A percentile compares a stretch with the other conserved stretches of the same genome.
Conservation (phyloP, 441 rosid genomes). For the Croton laevigatus region DNA sequence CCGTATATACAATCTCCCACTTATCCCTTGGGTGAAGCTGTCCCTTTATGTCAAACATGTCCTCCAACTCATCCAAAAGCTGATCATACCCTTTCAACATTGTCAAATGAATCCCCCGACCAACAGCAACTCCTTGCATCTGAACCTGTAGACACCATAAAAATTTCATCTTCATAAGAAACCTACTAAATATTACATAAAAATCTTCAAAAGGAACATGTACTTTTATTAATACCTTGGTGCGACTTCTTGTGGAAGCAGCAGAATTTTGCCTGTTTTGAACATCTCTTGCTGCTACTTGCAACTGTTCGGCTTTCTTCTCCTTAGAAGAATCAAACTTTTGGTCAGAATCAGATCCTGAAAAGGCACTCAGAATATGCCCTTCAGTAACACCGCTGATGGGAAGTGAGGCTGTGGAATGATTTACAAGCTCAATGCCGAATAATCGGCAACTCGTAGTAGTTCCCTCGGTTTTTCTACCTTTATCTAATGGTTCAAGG, state of each 20-base stretch:
- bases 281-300: conserved; percentile 52
- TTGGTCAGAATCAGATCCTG: conserved; percentile 45
- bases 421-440: conserved; percentile 68
- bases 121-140: conserved; percentile 93
- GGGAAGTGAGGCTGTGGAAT: conserved; percentile 26
- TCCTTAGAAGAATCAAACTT: conserved; percentile 55
- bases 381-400: conserved; percentile 29
- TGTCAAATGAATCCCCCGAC: conserved; percentile 82
- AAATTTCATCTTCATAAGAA: neutral
- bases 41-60: conserved; percentile 80
- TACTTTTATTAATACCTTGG: conserved; percentile 51
- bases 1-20: conserved; percentile 81
- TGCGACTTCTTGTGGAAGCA: conserved; percentile 60
- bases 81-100: conserved; percentile 65
- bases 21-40: conserved; percentile 57
- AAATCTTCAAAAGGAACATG: too few relatives aligned
- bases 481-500: conserved; percentile 35
- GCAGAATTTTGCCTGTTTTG: conserved; percentile 52
- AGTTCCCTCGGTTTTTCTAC: conserved; percentile 41
- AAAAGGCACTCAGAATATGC: conserved; percentile 18
- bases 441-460: conserved; percentile 57
- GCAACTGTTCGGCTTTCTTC: conserved; percentile 44
- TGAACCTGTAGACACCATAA: conserved; percentile 56
- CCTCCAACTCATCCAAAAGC: conserved; percentile 67
- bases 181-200: too few relatives aligned